Evolutionary conservation across 1,284 basidiomycete species (phyloP), one percentile per base, ranked within the genome.

Genomic region (Albatrellus sp.): DNA sequence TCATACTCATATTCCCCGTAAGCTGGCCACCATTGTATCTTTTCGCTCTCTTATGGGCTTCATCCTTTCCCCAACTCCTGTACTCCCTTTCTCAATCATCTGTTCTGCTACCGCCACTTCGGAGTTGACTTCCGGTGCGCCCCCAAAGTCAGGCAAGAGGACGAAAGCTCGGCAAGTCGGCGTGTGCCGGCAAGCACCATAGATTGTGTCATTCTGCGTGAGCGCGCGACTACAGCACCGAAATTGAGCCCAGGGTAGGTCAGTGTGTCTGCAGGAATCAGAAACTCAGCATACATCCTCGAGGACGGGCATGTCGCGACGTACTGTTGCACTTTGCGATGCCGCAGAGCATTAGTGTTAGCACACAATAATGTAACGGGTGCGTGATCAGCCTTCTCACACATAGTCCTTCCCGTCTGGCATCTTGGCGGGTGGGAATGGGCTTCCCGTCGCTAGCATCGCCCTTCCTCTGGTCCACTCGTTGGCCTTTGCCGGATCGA

Each of bases 181-280:
- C 66, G 69, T 1, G 84, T 73, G 13, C 82, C 87, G 5, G 85
- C 85, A 52, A 89, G 78, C 56, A 90, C 77, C 82, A 86, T 85
- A 12, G 67, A 72, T 55, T 85, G 80, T 5, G 80, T 80, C 53
- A 90, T 69, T 3, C 63, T 63, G 10, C 73, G 67, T 2, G 82
- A 75, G 51, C 77, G 65, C 9, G 77, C 65, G 17, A 86, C 62
- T 50, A 90, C 77, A 34, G 74, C 66, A 33, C 86, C 87, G 46
- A 86, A 76, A 8, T 84, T 85, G 31, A 90, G 70, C 19, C 83
- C 85, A 2, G 86, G 86, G 59, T 86, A 88, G 40, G 88, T 80
- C 24, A 88, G 65, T 0, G 85, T 85, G 55, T 90, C 73, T 76
- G 46, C n/a, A 10, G 11, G 34, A 17, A 16, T 24, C 5, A 14